These are phyloP conservation scores for Sungouiozyma intestinalis DNA, from an alignment of 805 yeast species.

Conservation along the genomic window DNA sequence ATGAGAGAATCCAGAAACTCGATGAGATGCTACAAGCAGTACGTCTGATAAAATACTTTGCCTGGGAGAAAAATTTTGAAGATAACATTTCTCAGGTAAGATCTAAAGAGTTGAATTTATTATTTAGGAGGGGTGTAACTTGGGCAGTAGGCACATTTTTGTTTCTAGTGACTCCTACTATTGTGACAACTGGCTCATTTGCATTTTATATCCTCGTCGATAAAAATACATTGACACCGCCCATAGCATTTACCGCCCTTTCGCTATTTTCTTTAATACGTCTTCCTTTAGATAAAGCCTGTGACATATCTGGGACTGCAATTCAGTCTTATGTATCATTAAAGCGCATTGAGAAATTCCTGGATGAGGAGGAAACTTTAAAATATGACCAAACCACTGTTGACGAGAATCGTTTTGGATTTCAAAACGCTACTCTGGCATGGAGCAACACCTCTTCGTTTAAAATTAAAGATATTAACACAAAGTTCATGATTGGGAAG, in stretches of 20 bases:
- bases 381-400: constrained; percentile 67
- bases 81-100: constrained; percentile 57
- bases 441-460: constrained; percentile 60
- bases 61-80: constrained; percentile 78
- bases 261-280: constrained; percentile 72
- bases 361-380: constrained; percentile 67
- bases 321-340: constrained; percentile 80
- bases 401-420: constrained; percentile 41
- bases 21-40: constrained; percentile 82
- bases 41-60: constrained; percentile 80
- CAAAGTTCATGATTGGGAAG: constrained; percentile 55
- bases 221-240: constrained; percentile 61
- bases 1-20: constrained; percentile 73
- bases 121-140: constrained; percentile 43
- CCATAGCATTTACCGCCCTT: constrained; percentile 80
- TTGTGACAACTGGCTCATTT: constrained; percentile 66
- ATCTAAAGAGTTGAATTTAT: constrained; percentile 49
- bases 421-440: constrained; percentile 61
- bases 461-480: constrained; percentile 57
- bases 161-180: constrained; percentile 69
- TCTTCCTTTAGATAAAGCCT: constrained; percentile 72
- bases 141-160: constrained; percentile 56
- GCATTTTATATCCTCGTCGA: constrained; percentile 61
- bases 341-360: constrained; percentile 67
- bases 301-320: constrained; percentile 69